These are phyloP conservation scores for Acacia pycnantha DNA, from an alignment of 331 rosid genomes.

Conservation along the genomic window DNA sequence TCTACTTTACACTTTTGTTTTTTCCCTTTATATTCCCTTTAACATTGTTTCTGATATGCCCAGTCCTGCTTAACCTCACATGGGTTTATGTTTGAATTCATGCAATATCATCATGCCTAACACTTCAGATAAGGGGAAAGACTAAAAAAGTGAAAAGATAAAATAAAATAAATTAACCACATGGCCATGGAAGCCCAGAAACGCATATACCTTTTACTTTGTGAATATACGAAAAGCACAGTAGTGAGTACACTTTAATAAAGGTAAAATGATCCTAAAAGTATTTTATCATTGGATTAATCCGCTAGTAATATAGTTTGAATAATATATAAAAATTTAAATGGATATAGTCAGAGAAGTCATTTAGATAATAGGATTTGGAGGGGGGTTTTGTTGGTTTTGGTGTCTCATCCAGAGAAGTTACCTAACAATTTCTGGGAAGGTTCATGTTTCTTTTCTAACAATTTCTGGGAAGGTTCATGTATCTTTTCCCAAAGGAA, in stretches of 20 bases:
- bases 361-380: background rate
- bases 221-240: slow-evolving; percentile 5
- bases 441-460: slow-evolving; percentile 24
- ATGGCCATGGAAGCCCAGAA: slow-evolving; percentile 45
- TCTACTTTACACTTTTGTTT: background rate
- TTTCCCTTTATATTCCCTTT: background rate
- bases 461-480: slow-evolving; percentile 14
- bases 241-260: slow-evolving; percentile 7
- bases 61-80: slow-evolving; percentile 32
- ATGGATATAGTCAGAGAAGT: background rate
- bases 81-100: slow-evolving; percentile 38
- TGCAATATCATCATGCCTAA: slow-evolving; percentile 49
- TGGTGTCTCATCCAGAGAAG: background rate
- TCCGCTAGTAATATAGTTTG: background rate
- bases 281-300: slow-evolving; percentile 15
- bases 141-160: background rate
- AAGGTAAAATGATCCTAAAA: background rate
- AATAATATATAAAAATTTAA: background rate
- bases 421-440: background rate
- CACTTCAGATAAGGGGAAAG: slow-evolving; percentile 10
- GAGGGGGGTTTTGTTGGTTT: slow-evolving; percentile 1
- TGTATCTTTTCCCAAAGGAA: slow-evolving; percentile 30
- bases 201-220: background rate
- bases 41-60: slow-evolving; percentile 3
- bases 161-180: slow-evolving; percentile 15